Evolutionary conservation across 305 asterid species (phyloP).

Genomic region (Ruellia speciosa): DNA sequence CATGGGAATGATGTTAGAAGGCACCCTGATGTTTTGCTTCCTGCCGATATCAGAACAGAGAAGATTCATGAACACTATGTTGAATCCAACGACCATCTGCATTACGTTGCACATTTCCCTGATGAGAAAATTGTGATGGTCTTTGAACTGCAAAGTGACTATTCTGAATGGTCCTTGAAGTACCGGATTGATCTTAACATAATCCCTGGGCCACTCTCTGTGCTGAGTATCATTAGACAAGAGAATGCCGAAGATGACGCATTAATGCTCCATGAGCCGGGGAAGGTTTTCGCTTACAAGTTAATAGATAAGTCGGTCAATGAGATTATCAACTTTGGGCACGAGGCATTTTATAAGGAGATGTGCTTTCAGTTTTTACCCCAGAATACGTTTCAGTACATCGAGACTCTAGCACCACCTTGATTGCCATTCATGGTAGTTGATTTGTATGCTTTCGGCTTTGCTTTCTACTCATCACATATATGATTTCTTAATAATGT

Average conservation of each 20-base stretch:
- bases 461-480: neutral
- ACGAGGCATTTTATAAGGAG: slow-evolving; percentile 18
- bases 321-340: slow-evolving; percentile 19
- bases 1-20: slow-evolving; percentile 4
- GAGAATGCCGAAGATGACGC: slow-evolving; percentile 26
- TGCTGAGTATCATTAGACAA: slow-evolving; percentile 20
- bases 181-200: slow-evolving; percentile 14
- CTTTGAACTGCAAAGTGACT: slow-evolving; percentile 25
- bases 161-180: slow-evolving; percentile 28
- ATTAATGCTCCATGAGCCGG: slow-evolving; percentile 23
- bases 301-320: slow-evolving; percentile 7
- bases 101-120: slow-evolving; percentile 19
- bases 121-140: slow-evolving; percentile 19
- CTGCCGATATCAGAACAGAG: neutral
- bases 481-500: no score
- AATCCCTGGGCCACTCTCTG: slow-evolving; percentile 15
- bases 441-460: neutral
- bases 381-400: slow-evolving; percentile 15
- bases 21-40: slow-evolving; percentile 21
- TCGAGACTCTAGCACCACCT: slow-evolving; percentile 23
- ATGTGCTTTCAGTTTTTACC: slow-evolving; percentile 1
- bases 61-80: slow-evolving; percentile 1
- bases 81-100: slow-evolving; percentile 25
- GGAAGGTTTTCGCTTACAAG: slow-evolving; percentile 17
- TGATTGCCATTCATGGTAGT: slow-evolving; percentile 6